Percentiles rank a stretch among this genome's conserved stretches.
phyloP scores from a whole-genome alignment of 2,329 filamentous ascomycete species.

The Chaetomium sp. region DNA sequence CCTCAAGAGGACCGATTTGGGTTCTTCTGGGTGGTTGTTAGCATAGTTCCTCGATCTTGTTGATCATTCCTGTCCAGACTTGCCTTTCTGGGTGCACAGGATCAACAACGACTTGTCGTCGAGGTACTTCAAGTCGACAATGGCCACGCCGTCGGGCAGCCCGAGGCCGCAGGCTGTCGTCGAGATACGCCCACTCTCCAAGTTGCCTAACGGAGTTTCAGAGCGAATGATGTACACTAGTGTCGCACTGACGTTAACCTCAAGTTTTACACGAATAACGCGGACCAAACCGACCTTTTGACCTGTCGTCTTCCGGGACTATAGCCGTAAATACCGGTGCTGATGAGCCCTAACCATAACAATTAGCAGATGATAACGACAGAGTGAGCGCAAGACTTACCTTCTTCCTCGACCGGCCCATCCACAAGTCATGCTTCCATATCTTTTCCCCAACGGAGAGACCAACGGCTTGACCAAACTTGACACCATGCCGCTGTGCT shows the following conservation, averaged over 20 bases:
- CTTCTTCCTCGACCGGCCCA: slow-evolving; percentile 36
- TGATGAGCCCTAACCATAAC: slow-evolving; percentile 12
- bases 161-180: slow-evolving; percentile 36
- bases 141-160: slow-evolving; percentile 37
- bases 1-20: slow-evolving; percentile 14
- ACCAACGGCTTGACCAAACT: slow-evolving; percentile 52
- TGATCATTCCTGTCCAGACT: no score
- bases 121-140: slow-evolving; percentile 60
- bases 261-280: no score
- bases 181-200: slow-evolving; percentile 45
- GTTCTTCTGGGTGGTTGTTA: slow-evolving; percentile 12
- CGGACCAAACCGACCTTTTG: slow-evolving; percentile 28
- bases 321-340: slow-evolving; percentile 37
- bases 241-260: neutral
- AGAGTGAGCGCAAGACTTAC: slow-evolving; percentile 26
- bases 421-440: slow-evolving; percentile 51
- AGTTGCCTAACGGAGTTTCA: slow-evolving; percentile 47
- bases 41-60: no score
- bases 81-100: slow-evolving; percentile 43
- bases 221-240: slow-evolving; percentile 54
- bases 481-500: slow-evolving; percentile 60
- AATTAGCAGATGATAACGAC: neutral
- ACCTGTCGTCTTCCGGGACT: slow-evolving; percentile 33
- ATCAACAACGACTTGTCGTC: slow-evolving; percentile 55
- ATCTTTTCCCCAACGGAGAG: slow-evolving; percentile 39